Evolutionary conservation across 345 rosid genomes (phyloP).

Genomic region (Corymbia maculata): DNA sequence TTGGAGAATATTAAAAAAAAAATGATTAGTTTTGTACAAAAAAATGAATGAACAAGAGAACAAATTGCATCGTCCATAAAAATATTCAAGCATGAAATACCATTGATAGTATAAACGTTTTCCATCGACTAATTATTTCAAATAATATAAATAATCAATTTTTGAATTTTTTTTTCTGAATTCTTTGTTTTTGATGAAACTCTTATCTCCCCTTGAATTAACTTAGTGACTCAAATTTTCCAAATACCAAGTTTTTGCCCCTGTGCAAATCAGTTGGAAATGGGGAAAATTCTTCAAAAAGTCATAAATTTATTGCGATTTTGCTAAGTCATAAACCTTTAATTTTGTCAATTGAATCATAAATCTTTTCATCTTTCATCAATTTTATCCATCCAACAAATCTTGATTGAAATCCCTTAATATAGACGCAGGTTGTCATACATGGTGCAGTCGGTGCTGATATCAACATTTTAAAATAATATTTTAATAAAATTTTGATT

Average conservation of each 20-base stretch:
- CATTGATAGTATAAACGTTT: rapidly evolving
- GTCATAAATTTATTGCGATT: no score
- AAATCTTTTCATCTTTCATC: no score
- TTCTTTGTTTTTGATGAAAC: not conserved
- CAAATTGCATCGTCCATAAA: not conserved
- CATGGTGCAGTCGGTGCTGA: no score
- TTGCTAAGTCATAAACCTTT: no score
- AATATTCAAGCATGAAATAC: not conserved
- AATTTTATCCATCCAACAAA: no score
- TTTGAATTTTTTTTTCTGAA: rapidly evolving
- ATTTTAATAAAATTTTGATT: no score
- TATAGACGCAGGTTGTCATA: no score
- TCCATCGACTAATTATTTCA: not conserved
- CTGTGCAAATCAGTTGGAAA: not conserved
- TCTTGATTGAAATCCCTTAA: no score
- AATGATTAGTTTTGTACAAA: not conserved
- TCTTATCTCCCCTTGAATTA: not conserved
- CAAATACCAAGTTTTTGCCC: not conserved
- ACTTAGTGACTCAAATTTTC: not conserved
- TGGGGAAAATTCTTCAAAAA: no score
- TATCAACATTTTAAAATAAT: no score
- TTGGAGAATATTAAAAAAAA: not conserved
- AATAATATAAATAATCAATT: not conserved
- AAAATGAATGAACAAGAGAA: not conserved
- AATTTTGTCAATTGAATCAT: no score